Evolutionary conservation across 1,139 yeast species (phyloP).

Genomic region (Kodamaea sp.): DNA sequence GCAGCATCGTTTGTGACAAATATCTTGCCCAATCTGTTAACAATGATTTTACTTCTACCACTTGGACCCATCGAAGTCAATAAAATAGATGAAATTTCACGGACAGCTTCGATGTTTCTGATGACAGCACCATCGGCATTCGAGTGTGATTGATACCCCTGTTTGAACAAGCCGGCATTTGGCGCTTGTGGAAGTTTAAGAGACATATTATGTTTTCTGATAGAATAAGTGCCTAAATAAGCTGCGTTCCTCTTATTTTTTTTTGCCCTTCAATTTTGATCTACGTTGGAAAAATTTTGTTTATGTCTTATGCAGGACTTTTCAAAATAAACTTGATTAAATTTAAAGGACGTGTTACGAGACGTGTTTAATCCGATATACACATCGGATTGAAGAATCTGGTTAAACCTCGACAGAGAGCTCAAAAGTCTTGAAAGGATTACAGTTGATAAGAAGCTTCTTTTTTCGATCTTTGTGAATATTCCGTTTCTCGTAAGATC

Average conservation of each 20-base stretch:
- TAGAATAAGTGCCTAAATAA: too few species aligned
- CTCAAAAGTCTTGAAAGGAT: too few species aligned
- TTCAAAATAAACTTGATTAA: background rate
- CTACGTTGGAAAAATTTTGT: too few species aligned
- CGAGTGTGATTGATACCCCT: slow-evolving; percentile 87
- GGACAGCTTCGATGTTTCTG: slow-evolving; percentile 89
- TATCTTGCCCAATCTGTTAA: slow-evolving; percentile 74
- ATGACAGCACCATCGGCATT: slow-evolving; percentile 93
- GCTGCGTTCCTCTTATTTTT: too few species aligned
- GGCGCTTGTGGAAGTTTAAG: slow-evolving; percentile 91
- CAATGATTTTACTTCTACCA: slow-evolving; percentile 94
- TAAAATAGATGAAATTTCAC: slow-evolving; percentile 88
- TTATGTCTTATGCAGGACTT: too few species aligned
- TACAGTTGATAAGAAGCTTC: too few species aligned
- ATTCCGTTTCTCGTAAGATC: too few species aligned
- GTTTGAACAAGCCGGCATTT: slow-evolving; percentile 88
- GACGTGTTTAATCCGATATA: background rate
- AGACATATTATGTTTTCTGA: slow-evolving; percentile 51
- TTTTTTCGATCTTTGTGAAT: too few species aligned
- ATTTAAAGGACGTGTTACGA: background rate
- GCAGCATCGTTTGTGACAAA: slow-evolving; percentile 96
- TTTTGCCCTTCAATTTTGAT: too few species aligned
- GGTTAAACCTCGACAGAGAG: too few species aligned
- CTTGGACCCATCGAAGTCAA: slow-evolving; percentile 96
- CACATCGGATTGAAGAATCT: too few species aligned